A percentile compares a stretch with the other conserved stretches of the same genome.
Conservation (phyloP, 139 green algal genomes). For the Picochlorum sp. region DNA sequence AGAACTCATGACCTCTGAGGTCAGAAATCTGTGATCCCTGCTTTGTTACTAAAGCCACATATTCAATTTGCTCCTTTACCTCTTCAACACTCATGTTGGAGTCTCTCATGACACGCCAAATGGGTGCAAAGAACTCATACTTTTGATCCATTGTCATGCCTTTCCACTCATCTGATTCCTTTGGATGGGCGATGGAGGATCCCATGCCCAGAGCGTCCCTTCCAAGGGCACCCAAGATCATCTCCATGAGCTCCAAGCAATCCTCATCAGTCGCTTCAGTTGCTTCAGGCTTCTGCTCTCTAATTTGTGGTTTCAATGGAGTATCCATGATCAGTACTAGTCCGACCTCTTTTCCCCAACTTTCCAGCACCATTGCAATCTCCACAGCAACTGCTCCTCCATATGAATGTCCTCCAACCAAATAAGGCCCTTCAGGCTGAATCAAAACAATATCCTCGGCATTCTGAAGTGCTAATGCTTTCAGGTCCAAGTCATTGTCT, state of each 20-base stretch:
- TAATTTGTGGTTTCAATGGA: conserved; percentile 55
- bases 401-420: conserved; percentile 81
- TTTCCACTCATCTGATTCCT: conserved; percentile 73
- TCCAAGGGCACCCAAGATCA: conserved; percentile 80
- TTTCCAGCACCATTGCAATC: conserved; percentile 71
- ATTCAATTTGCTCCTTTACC: conserved; percentile 55
- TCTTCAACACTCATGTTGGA: conserved; percentile 62
- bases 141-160: conserved; percentile 54
- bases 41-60: conserved; percentile 74
- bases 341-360: conserved; percentile 66
- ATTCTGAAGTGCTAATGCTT: conserved; percentile 52
- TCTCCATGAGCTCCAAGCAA: conserved; percentile 82
- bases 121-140: conserved; percentile 82
- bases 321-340: conserved; percentile 79
- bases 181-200: conserved; percentile 60
- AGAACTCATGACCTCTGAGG: conserved; percentile 59
- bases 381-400: conserved; percentile 67
- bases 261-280: conserved; percentile 56
- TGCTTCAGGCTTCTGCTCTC: conserved; percentile 41
- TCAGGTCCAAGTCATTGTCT: conserved; percentile 79
- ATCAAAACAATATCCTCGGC: conserved; percentile 65
- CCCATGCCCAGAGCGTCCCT: conserved; percentile 71
- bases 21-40: conserved; percentile 59
- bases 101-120: conserved; percentile 81
- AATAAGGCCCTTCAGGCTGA: conserved; percentile 69